Percentiles rank a stretch among this genome's conserved stretches.
phyloP scores from a whole-genome alignment of 208 protist genomes.

The Herpetomonas tarakana region DNA sequence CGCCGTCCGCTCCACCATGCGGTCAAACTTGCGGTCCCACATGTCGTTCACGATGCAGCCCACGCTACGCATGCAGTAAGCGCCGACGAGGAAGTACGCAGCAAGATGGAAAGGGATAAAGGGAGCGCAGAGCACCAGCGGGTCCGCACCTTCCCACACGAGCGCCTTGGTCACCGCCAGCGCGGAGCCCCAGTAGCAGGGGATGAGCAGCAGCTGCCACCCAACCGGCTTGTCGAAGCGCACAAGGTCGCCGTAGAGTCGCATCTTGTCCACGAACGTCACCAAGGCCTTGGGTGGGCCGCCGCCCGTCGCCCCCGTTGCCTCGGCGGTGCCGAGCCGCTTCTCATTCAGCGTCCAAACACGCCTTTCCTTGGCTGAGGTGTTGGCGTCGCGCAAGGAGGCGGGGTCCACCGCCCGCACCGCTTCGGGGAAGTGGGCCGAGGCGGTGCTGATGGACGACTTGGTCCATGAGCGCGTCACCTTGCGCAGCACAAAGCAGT shows the following conservation, averaged over 20 bases:
- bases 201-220: constrained; percentile 68
- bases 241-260: constrained; percentile 57
- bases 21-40: constrained; percentile 77
- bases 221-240: constrained; percentile 69
- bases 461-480: constrained; percentile 77
- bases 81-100: constrained; percentile 54
- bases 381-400: constrained; percentile 25
- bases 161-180: constrained; percentile 79
- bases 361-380: constrained; percentile 60
- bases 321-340: neutral
- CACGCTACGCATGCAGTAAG: constrained; percentile 78
- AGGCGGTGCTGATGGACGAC: constrained; percentile 43
- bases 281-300: constrained; percentile 33
- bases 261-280: constrained; percentile 23
- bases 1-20: constrained; percentile 66
- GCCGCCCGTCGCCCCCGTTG: neutral
- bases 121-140: constrained; percentile 64
- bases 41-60: constrained; percentile 87
- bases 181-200: constrained; percentile 77
- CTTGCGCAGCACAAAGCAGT: constrained; percentile 42
- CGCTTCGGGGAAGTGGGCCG: constrained; percentile 72
- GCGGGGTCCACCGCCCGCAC: constrained; percentile 55
- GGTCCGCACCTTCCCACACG: constrained; percentile 86
- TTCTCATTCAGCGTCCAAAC: constrained; percentile 55
- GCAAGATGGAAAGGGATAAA: constrained; percentile 78